These are phyloP conservation scores for Annona cherimola DNA, from an alignment of 164 flowering plant species.

Conservation along the genomic window DNA sequence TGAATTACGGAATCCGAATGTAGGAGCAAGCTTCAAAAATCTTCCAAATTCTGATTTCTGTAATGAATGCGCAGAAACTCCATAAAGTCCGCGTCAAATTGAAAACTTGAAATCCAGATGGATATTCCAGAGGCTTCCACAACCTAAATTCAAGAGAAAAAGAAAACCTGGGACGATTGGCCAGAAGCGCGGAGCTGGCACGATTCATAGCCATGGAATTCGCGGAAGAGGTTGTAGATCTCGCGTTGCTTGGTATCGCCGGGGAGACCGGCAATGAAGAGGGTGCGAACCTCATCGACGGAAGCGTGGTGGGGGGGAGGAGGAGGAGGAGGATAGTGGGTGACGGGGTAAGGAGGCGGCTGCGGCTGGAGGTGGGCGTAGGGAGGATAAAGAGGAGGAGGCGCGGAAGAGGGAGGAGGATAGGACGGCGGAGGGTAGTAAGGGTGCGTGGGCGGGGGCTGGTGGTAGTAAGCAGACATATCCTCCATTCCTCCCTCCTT, in stretches of 20 bases:
- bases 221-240: constrained; percentile 79
- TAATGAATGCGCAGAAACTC: too few relatives aligned
- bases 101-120: too few relatives aligned
- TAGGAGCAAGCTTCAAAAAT: too few relatives aligned
- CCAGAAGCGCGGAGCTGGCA: constrained; percentile 58
- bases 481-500: constrained; percentile 30
- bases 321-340: constrained; percentile 15
- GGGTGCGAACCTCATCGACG: constrained; percentile 62
- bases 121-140: too few relatives aligned
- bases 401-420: constrained; percentile 10
- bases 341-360: constrained; percentile 21
- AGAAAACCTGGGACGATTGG: constrained; percentile 43
- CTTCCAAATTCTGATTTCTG: too few relatives aligned
- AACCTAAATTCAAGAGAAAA: not conserved
- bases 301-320: constrained; percentile 19
- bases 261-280: constrained; percentile 91
- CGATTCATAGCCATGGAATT: constrained; percentile 79
- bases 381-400: constrained; percentile 13
- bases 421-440: constrained; percentile 35
- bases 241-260: constrained; percentile 83
- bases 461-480: constrained; percentile 50
- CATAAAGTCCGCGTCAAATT: too few relatives aligned
- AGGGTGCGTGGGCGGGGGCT: constrained; percentile 32
- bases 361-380: constrained; percentile 18
- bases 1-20: too few relatives aligned